phyloP scores from a whole-genome alignment of 129 eudicot genomes.

The Helichrysum umbraculigerum region DNA sequence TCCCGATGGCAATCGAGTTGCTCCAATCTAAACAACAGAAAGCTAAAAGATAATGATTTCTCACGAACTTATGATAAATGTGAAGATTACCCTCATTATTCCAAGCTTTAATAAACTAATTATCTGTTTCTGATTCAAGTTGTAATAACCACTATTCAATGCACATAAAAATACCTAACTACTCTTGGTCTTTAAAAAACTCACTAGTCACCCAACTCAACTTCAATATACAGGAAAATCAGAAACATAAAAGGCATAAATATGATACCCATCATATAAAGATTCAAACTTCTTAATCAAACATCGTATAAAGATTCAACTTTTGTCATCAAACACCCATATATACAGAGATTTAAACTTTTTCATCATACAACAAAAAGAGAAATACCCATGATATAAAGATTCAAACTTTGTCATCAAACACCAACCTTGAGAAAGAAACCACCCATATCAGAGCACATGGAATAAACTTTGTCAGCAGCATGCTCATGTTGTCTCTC shows the following conservation, averaged over 20 bases:
- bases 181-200: neutral
- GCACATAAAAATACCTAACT: neutral
- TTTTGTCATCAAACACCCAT: neutral
- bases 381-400: slow-evolving; percentile 3
- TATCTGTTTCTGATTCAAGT: neutral
- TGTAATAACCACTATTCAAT: neutral
- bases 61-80: no score
- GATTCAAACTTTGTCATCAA: slow-evolving; percentile 8
- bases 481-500: slow-evolving; percentile 93
- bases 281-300: neutral
- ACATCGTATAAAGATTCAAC: neutral
- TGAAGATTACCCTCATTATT: neutral
- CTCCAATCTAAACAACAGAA: neutral
- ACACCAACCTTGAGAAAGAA: slow-evolving; percentile 86
- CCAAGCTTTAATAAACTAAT: neutral
- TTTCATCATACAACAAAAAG: neutral
- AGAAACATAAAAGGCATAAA: neutral
- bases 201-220: neutral
- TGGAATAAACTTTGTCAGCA: slow-evolving; percentile 84
- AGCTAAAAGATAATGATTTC: no score
- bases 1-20: neutral
- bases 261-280: neutral
- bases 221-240: neutral
- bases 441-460: slow-evolving; percentile 97
- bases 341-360: neutral